phyloP scores from a whole-genome alignment of 2,329 filamentous ascomycete species.

The Fusarium robinianum region DNA sequence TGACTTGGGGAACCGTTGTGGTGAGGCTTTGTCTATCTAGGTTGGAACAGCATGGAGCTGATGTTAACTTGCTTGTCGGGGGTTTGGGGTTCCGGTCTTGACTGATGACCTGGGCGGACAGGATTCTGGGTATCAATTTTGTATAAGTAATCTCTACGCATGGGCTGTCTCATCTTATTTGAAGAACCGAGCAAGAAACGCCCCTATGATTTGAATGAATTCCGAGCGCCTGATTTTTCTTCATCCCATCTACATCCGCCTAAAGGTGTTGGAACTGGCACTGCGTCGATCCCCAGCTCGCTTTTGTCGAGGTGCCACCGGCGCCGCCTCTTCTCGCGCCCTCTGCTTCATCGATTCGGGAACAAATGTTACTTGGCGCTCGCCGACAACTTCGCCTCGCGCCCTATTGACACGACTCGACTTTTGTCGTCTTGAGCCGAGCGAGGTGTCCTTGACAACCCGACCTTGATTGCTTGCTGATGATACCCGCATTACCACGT shows the following conservation, averaged over 20 bases:
- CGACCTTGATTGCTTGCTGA: conserved; percentile 66
- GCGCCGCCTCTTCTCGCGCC: conserved; percentile 37
- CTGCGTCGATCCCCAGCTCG: conserved; percentile 60
- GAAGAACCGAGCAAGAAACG: conserved; percentile 31
- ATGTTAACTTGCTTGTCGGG: background rate
- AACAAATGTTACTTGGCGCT: conserved; percentile 74
- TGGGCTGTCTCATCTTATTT: conserved; percentile 32
- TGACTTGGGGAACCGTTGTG: too few species aligned
- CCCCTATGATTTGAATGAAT: conserved; percentile 30
- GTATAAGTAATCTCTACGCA: conserved; percentile 36
- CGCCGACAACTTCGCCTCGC: conserved; percentile 59
- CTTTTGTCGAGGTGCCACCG: conserved; percentile 40
- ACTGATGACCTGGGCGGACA: conserved; percentile 30
- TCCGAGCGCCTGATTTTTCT: conserved; percentile 29
- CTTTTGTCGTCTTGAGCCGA: conserved; percentile 61
- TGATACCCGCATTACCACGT: conserved; percentile 68
- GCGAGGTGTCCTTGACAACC: conserved; percentile 57
- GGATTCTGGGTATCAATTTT: conserved; percentile 40
- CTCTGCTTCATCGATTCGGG: conserved; percentile 61
- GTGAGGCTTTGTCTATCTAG: too few species aligned
- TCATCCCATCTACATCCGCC: conserved; percentile 59
- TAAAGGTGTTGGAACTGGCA: conserved; percentile 76
- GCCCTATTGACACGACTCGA: conserved; percentile 52
- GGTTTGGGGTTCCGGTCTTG: conserved; percentile 12
- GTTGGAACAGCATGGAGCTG: too few species aligned